Conservation (phyloP, 2,329 filamentous ascomycete genomes). For the Colletotrichum godetiae region DNA sequence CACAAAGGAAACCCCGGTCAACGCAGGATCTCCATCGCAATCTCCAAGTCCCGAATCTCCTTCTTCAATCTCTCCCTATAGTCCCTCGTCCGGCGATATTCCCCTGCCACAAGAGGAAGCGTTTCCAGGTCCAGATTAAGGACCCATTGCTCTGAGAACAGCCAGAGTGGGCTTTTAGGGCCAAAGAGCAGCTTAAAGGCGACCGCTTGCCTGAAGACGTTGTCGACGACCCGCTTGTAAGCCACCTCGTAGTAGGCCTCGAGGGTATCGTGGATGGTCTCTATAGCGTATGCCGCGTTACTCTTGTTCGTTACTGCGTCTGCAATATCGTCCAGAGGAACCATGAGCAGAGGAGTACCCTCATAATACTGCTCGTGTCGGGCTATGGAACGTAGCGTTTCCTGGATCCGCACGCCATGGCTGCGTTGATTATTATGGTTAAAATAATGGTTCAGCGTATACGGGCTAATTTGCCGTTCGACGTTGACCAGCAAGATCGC, state of each 20-base stretch:
- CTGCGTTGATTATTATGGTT: not conserved
- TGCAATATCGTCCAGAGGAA: not conserved
- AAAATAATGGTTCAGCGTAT: slow-evolving; percentile 11
- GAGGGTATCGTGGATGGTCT: slow-evolving; percentile 46
- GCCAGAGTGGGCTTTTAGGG: slow-evolving; percentile 39
- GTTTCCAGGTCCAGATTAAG: slow-evolving; percentile 37
- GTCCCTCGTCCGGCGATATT: slow-evolving; percentile 1
- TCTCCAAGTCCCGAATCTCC: slow-evolving; percentile 8
- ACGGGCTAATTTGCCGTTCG: not conserved
- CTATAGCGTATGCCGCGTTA: slow-evolving; percentile 33
- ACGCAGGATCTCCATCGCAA: slow-evolving; percentile 19
- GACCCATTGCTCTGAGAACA: slow-evolving; percentile 47
- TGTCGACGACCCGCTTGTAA: slow-evolving; percentile 47
- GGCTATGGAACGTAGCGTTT: not conserved
- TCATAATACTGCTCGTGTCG: not conserved
- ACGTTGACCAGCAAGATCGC: not conserved
- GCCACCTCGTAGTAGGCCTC: slow-evolving; percentile 48
- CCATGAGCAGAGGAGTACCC: not conserved
- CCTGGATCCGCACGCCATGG: not conserved
- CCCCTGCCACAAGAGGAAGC: slow-evolving; percentile 33
- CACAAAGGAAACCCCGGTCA: too few relatives aligned
- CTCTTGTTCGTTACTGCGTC: slow-evolving; percentile 29
- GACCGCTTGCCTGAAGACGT: slow-evolving; percentile 46
- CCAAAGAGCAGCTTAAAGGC: slow-evolving; percentile 42
- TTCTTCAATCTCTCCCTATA: slow-evolving; percentile 10